phyloP scores from a whole-genome alignment of 2,329 filamentous ascomycete genomes.

The Biscogniauxia marginata region DNA sequence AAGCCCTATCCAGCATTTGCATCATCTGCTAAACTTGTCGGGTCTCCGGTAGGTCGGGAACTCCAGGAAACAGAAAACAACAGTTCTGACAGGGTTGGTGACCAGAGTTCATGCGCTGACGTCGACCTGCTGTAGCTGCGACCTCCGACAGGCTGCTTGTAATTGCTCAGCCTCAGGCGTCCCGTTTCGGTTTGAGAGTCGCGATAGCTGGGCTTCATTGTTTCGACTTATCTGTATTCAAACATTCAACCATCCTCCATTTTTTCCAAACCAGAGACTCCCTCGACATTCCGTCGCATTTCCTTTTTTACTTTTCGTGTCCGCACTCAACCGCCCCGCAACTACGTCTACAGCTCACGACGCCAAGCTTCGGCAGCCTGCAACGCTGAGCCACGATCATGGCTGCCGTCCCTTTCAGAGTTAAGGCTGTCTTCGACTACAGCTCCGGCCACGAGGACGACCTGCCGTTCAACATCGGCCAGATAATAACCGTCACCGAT shows the following conservation, averaged over 20 bases:
- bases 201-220: slow-evolving; percentile 13
- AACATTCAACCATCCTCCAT: slow-evolving; percentile 23
- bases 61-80: slow-evolving; percentile 14
- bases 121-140: slow-evolving; percentile 45
- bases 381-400: slow-evolving; percentile 48
- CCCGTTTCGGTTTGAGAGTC: slow-evolving; percentile 24
- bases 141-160: slow-evolving; percentile 38
- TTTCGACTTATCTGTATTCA: slow-evolving; percentile 6
- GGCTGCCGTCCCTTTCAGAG: slow-evolving; percentile 76
- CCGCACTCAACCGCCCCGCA: slow-evolving; percentile 13
- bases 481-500: slow-evolving; percentile 91
- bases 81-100: slow-evolving; percentile 19
- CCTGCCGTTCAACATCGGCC: slow-evolving; percentile 78
- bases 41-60: slow-evolving; percentile 18
- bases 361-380: slow-evolving; percentile 20
- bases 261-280: background rate
- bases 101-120: slow-evolving; percentile 48
- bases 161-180: slow-evolving; percentile 32
- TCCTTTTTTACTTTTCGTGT: background rate
- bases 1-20: background rate
- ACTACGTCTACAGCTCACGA: slow-evolving; percentile 10
- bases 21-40: background rate
- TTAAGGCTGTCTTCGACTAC: slow-evolving; percentile 96
- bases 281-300: background rate
- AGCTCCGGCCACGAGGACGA: slow-evolving; percentile 91